Evolutionary conservation across 305 asterid species (phyloP).

Genomic region (Fraxinus paxiana): DNA sequence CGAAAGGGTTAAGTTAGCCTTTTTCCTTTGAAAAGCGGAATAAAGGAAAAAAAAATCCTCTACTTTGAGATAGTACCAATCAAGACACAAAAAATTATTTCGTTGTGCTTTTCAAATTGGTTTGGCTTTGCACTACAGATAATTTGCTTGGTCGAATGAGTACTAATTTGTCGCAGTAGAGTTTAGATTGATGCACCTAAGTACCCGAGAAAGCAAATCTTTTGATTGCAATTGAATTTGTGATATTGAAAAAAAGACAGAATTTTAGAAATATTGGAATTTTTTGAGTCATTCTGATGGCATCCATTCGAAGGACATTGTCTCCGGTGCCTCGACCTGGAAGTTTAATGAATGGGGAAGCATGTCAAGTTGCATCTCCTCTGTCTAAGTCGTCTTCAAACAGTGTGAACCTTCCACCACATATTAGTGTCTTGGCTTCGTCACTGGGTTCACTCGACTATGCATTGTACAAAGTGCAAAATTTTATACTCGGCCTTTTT

Average conservation of each 20-base stretch:
- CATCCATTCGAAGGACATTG: conserved; percentile 66
- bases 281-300: conserved; percentile 39
- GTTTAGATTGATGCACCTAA: conserved; percentile 7
- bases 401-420: conserved; percentile 35
- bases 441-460: conserved; percentile 49
- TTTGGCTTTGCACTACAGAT: neutral
- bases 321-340: conserved; percentile 67
- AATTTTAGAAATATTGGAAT: conserved; percentile 17
- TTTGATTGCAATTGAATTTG: conserved; percentile 4
- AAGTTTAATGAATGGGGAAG: conserved; percentile 49
- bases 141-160: neutral
- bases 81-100: neutral
- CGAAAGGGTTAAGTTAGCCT: conserved; percentile 12
- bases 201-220: conserved; percentile 6
- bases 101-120: neutral
- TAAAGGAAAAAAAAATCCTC: conserved; percentile 13
- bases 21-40: neutral
- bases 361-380: conserved; percentile 53
- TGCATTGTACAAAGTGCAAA: conserved; percentile 45
- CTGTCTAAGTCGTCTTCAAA: conserved; percentile 59
- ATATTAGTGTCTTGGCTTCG: conserved; percentile 26
- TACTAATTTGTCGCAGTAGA: neutral
- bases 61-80: conserved; percentile 7
- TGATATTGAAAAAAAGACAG: neutral
- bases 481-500: conserved; percentile 43